Evolutionary conservation across 1,284 basidiomycete species (phyloP).

Genomic region (Leccinum pachyderme): DNA sequence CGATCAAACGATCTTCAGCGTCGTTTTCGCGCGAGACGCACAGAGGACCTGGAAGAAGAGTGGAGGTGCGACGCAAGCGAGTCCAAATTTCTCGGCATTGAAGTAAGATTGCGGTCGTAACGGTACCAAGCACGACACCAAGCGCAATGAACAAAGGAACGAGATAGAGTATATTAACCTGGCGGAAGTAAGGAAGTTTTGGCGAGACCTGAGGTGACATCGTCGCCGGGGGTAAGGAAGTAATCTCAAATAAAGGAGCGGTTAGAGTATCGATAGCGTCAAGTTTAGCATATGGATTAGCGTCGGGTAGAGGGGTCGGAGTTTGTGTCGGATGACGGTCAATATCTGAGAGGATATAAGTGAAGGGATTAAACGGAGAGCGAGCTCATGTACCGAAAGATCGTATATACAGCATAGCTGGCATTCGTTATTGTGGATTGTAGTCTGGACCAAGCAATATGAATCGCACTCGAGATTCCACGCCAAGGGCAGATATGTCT

Average conservation of each 20-base stretch:
- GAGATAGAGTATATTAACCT: conserved; percentile 38
- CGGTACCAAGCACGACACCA: conserved; percentile 37
- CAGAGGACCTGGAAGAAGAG: conserved; percentile 38
- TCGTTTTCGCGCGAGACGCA: conserved; percentile 33
- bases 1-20: conserved; percentile 15
- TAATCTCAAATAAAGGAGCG: conserved; percentile 30
- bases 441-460: conserved; percentile 39
- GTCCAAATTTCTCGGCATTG: conserved; percentile 17
- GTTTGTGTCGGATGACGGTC: conserved; percentile 7
- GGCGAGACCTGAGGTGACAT: conserved; percentile 22
- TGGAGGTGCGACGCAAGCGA: conserved; percentile 10
- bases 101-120: conserved; percentile 21
- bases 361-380: background rate
- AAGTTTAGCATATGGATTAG: background rate
- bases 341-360: conserved; percentile 12
- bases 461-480: conserved; percentile 54
- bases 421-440: conserved; percentile 19
- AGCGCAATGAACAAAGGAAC: conserved; percentile 40
- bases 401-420: conserved; percentile 20
- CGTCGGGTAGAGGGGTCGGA: background rate
- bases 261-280: background rate
- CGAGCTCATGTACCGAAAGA: conserved; percentile 11
- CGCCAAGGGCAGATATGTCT: conserved; percentile 65
- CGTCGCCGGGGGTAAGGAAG: conserved; percentile 41
- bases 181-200: conserved; percentile 20